Conservation (phyloP, 306 rosid genomes). For the Rosa lucieae region DNA sequence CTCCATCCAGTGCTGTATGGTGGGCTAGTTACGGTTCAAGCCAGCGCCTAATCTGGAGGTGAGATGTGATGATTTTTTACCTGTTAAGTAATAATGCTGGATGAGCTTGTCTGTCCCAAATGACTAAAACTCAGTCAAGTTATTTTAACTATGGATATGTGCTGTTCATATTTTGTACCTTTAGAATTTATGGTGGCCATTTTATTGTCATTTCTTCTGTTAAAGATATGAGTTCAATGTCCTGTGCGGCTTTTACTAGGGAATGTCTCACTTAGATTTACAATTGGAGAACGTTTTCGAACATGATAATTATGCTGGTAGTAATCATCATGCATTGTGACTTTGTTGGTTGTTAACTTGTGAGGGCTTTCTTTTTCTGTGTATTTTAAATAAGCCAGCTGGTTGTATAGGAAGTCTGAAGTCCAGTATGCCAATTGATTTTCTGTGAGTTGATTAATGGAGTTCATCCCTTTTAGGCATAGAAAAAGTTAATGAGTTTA, state of each 20-base stretch:
- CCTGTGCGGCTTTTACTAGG: neutral
- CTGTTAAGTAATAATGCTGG: constrained; percentile 14
- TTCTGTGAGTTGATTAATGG: neutral
- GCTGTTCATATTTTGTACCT: neutral
- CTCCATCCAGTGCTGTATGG: constrained; percentile 96
- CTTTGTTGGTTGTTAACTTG: neutral
- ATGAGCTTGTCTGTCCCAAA: constrained; percentile 11
- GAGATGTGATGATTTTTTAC: constrained; percentile 47
- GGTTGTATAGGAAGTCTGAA: neutral
- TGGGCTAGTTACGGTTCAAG: constrained; percentile 97
- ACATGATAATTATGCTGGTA: neutral
- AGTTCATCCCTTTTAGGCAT: neutral
- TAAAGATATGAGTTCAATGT: neutral
- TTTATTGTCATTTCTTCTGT: neutral
- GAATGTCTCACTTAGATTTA: neutral
- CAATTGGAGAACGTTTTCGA: neutral
- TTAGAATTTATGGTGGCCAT: constrained; percentile 1
- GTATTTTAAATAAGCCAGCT: neutral
- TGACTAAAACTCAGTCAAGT: neutral
- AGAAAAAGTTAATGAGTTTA: constrained; percentile 9
- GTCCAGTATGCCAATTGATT: neutral
- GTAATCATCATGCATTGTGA: constrained; percentile 5
- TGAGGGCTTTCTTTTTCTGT: neutral
- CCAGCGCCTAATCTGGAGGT: constrained; percentile 92
- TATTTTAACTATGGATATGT: neutral